Base-by-base conservation (phyloP, 31 red algal genomes). In the Porphyra umbilicalis region DNA sequence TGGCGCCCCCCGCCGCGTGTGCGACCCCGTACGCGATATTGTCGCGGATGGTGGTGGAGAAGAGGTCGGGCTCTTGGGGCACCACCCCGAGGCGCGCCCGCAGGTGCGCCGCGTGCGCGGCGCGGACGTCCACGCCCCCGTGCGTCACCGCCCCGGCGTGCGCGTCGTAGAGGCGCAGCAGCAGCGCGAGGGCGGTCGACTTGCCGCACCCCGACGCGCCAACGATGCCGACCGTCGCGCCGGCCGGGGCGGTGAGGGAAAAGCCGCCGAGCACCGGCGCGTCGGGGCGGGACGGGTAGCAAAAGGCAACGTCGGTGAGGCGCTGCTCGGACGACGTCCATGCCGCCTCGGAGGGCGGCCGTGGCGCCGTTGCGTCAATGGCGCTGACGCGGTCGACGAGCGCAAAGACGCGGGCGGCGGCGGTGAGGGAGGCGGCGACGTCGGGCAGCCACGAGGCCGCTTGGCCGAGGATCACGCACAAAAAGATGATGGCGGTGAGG, bases 171-270 rank as follows among this genome's bases (percentile, higher is more conserved):
- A 98, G 92, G 32, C 95, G 77, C 68, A 83, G 84, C n/a, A 95
- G 68, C 8, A 98, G 87, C 38, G 40, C 81, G 38, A 95, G 77
- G 33, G 89, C 83, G 20, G 92, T 98, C 35, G 92, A 92, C 75
- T 98, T 98, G 30, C 97, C 97, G 75, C 89, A 94, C 36, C 97
- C 97, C 39, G 84, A 90, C n/a, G 83, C 68, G 35, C 97, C 97
- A 31, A 99, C 97, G 30, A 99, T 86, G 8, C 92, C 97, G 44
- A 96, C 84, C 8, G 92, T 91, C 46, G 88, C 86, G 32, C 97
- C 97, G 30, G 82, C 78, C 7, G 89, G 83, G 25, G 92, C 84
- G 40, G 42, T 35, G 0, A 99, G 75, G 9, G 36, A 82, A 35
- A 99, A 81, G 34, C 93, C 87, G 16, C 88, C 38, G 30, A 99